Percentiles rank a stretch among this genome's conserved stretches.
These are phyloP conservation scores for Cenchrus fungigraminus DNA, from an alignment of 176 grass and related monocot genomes.

Conservation along the genomic window DNA sequence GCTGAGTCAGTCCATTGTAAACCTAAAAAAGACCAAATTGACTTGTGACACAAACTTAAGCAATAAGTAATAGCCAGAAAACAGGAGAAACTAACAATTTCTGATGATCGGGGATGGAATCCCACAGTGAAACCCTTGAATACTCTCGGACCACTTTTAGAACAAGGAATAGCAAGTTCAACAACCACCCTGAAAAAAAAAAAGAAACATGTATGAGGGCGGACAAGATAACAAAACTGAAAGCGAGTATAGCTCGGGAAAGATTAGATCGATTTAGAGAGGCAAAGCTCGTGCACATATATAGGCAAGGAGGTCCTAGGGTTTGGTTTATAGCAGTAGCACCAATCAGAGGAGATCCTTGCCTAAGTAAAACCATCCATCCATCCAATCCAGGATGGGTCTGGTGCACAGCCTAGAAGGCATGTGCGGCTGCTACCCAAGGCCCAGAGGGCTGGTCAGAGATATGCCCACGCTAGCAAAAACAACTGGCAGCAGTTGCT, in stretches of 20 bases:
- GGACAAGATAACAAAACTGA: not conserved
- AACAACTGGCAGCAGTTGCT: not conserved
- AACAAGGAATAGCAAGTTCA: slow-evolving; percentile 82
- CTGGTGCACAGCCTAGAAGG: too few relatives aligned
- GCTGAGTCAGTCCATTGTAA: slow-evolving; percentile 86
- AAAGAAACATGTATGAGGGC: slow-evolving; percentile 26
- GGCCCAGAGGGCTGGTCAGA: too few relatives aligned
- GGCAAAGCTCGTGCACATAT: too few relatives aligned
- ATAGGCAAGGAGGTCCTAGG: too few relatives aligned
- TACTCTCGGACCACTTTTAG: slow-evolving; percentile 71
- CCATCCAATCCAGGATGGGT: too few relatives aligned
- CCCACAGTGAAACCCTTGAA: slow-evolving; percentile 92
- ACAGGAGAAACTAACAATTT: slow-evolving; percentile 66
- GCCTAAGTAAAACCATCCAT: too few relatives aligned
- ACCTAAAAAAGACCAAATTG: slow-evolving; percentile 56
- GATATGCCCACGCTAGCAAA: too few relatives aligned
- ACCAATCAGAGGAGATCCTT: too few relatives aligned
- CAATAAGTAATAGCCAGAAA: slow-evolving; percentile 23
- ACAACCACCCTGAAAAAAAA: slow-evolving; percentile 49
- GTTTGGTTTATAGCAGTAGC: too few relatives aligned
- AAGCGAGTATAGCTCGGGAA: too few relatives aligned
- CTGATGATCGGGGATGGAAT: slow-evolving; percentile 83
- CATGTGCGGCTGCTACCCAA: too few relatives aligned
- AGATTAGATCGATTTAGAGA: too few relatives aligned
- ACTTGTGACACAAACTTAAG: slow-evolving; percentile 17